Evolutionary conservation across 2,329 filamentous ascomycete species (phyloP), one percentile per base, ranked within the genome.

Genomic region (Botrytis medusae): DNA sequence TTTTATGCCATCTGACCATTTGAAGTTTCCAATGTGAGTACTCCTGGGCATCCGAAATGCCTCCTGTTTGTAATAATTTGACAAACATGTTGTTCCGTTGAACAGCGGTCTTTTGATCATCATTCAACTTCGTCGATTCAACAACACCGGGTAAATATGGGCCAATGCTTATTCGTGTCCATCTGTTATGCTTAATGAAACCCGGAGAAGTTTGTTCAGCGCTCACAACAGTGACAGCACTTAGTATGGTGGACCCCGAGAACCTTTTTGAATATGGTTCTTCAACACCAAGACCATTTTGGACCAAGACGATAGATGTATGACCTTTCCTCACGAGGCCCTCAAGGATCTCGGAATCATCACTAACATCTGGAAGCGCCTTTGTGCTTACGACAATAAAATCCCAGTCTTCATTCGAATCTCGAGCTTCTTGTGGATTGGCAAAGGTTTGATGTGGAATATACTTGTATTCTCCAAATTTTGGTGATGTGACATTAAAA

Each of bases 1-100:
- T 88, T 81, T 93, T 93, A 81, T 93, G 91, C 91, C 91, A 93
- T 37, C 91, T 86, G 29, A 93, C 87, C 60, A 89, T 87, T 81
- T 93, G 92, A 63, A 93, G 84, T 74, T 89, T 90, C 46, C 89
- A 83, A 80, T 92, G 90, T 64, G 88, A 86, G 77, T 91, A 89
- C 12, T 87, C 83, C 74, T 90, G 87, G 8, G 90, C 89, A 81
- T 93, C 91, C 74, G 86, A 86, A 76, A 93, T 88, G 2, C 87
- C 87, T 54, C 90, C 91, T 25, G 75, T 75, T 46, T 77, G 71
- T 16, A 82, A 73, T n/a, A 87, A 82, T 20, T 83, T 81, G 10
- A 84, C 83, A 73, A 93, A 86, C 3, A 81, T 81, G 25, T 82
- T 78, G 68, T 89, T 80, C 7, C 65, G 73, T 7, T 76, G 72